Evolutionary conservation across 306 rosid species (phyloP).

Genomic region (Cucumis cinereus): DNA sequence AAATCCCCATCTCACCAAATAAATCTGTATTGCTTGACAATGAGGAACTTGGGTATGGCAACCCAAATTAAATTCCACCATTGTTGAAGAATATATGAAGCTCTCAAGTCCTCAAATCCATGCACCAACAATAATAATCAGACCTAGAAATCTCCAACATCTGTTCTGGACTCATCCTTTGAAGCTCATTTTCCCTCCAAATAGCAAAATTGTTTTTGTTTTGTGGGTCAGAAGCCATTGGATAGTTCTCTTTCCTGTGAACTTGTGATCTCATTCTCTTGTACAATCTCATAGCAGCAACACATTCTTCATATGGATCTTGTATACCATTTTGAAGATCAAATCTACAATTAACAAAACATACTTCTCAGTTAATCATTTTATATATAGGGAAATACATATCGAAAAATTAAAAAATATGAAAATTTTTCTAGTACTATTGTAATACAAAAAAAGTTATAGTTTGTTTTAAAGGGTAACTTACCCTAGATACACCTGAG

Average conservation of each 20-base stretch:
- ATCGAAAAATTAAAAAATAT: too few species aligned
- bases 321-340: conserved; percentile 80
- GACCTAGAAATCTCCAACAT: conserved; percentile 74
- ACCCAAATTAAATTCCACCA: not conserved
- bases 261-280: conserved; percentile 61
- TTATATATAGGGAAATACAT: not conserved
- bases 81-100: not conserved
- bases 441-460: not conserved
- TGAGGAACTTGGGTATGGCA: too few species aligned
- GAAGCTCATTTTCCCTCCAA: conserved; percentile 66
- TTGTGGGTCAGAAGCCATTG: conserved; percentile 61
- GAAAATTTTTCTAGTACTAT: not conserved
- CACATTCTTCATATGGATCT: conserved; percentile 82
- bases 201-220: conserved; percentile 59
- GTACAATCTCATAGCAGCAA: conserved; percentile 76
- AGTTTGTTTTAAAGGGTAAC: conserved; percentile 1
- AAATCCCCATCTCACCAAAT: not conserved
- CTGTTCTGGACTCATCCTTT: conserved; percentile 78
- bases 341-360: conserved; percentile 32
- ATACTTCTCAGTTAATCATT: not conserved
- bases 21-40: too few species aligned
- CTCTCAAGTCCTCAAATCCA: conserved; percentile 32
- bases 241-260: conserved; percentile 45
- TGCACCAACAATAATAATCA: conserved; percentile 95
- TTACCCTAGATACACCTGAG: conserved; percentile 87